Base-by-base conservation (phyloP, 192 early-diverging fungal genomes). In the Allomyces macrogynus region DNA sequence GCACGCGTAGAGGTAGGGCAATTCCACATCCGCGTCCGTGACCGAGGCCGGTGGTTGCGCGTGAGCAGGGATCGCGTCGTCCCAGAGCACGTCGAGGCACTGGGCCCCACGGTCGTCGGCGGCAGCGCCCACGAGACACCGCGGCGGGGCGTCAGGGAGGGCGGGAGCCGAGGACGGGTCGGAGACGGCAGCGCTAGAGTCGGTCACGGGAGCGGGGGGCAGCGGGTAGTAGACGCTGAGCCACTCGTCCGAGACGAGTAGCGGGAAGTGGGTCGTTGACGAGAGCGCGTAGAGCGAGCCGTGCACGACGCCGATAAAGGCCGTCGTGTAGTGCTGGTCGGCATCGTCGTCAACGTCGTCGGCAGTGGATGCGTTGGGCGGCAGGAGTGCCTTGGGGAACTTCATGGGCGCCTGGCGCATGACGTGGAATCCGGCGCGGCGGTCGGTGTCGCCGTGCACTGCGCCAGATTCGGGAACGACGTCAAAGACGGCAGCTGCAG, bases 401-500 rank as follows among this genome's bases (percentile, higher is more conserved):
- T 65, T 63, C 72, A 67, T 63, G 25, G 24, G 65, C 68, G 69
- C 69, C 76, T 61, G 49, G 70, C 65, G 62, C 65, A 57, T 20
- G 49, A 57, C 27, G 27, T 71, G 67, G 65, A 74, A 69, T 66
- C 70, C 60, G 43, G 62, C 40, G 65, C 71, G 25, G 25, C 67
- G 60, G 18, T 32, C 1, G 72, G 63, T 32, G 60, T 24, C 24
- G 23, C 26, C 43, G 68, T 70, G n/a, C 64, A 68, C 24, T 25
- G 63, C 62, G 65, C 70, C 62, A 23, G 69, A 66, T 16, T 80
- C 65, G 5, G 73, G 67, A 61, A 80, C 79, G 22, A 85, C 79
- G 60, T 84, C 80, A 72, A 84, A 84, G 3, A 80, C 67, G 24
- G 71, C 70, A 20, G 80, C 75, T 0, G 77, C 79, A 14, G 84